These are phyloP conservation scores for Eimeria acervulina DNA, from an alignment of 169 alveolate genomes.

Conservation along the genomic window DNA sequence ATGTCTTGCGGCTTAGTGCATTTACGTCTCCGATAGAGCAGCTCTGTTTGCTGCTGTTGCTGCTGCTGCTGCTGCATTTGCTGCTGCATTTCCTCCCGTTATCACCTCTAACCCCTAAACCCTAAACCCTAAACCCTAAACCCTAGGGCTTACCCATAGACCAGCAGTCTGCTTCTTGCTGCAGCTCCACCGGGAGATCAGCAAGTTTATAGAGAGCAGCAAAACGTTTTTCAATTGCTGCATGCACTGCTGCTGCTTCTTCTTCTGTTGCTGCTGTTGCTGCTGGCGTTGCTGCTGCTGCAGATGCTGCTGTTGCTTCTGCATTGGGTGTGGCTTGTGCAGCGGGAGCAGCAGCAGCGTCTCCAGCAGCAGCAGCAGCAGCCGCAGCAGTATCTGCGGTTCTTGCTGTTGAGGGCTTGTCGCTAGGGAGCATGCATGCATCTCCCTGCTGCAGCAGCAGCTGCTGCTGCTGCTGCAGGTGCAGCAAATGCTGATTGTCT, in stretches of 20 bases:
- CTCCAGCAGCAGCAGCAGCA: background rate
- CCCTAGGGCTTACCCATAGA: slow-evolving; percentile 40
- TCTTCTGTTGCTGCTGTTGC: no score
- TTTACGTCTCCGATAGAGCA: no score
- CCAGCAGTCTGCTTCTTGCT: slow-evolving; percentile 62
- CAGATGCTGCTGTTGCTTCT: background rate
- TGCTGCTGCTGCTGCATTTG: background rate
- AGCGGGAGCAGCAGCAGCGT: background rate
- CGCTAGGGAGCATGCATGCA: background rate
- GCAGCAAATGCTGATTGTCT: slow-evolving; percentile 48
- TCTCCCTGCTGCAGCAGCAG: slow-evolving; percentile 23
- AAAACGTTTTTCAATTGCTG: slow-evolving; percentile 20
- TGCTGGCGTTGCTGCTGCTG: no score
- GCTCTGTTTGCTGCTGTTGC: background rate
- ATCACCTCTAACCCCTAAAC: slow-evolving; percentile 14
- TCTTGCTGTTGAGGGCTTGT: background rate
- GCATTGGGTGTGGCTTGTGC: background rate
- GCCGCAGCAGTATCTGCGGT: background rate
- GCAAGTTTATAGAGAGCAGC: slow-evolving; percentile 44
- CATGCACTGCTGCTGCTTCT: no score
- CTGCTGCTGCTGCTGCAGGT: slow-evolving; percentile 7
- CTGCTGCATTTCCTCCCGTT: no score
- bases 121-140: slow-evolving; percentile 22
- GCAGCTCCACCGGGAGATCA: background rate
- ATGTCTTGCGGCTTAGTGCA: no score